phyloP scores from a whole-genome alignment of 441 rosid genomes.

The Biscutella laevigata region DNA sequence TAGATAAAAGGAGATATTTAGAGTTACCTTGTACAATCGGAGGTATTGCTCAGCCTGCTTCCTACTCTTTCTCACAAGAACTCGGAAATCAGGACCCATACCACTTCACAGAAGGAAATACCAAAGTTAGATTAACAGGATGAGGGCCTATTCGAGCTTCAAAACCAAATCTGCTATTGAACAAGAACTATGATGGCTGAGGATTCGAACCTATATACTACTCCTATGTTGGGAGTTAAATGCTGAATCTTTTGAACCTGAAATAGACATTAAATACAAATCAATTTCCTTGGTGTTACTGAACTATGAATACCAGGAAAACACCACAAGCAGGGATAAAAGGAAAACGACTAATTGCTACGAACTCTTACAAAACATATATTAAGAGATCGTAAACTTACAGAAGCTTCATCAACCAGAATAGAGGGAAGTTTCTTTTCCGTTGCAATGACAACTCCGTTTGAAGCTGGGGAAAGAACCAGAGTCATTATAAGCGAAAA shows the following conservation, averaged over 20 bases:
- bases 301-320: neutral
- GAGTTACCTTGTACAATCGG: conserved; percentile 55
- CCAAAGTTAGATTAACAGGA: neutral
- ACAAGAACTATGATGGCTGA: neutral
- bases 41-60: conserved; percentile 89
- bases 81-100: conserved; percentile 94
- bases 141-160: neutral
- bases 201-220: conserved; percentile 75
- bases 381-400: conserved; percentile 31
- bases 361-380: no score
- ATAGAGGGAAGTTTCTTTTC: conserved; percentile 93
- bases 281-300: neutral
- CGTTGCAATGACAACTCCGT: conserved; percentile 92
- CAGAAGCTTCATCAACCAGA: conserved; percentile 86
- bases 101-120: conserved; percentile 44
- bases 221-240: conserved; percentile 88
- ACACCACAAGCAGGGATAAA: neutral
- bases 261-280: conserved; percentile 2
- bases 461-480: conserved; percentile 53
- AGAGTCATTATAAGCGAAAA: neutral
- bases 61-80: conserved; percentile 86
- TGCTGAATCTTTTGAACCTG: conserved; percentile 93
- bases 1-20: neutral
- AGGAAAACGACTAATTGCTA: no score
- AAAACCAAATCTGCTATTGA: neutral